A percentile compares a stretch with the other conserved stretches of the same genome.
Evolutionary conservation across 257 asterid species (phyloP).

Genomic region (Solanum pinnatisectum): DNA sequence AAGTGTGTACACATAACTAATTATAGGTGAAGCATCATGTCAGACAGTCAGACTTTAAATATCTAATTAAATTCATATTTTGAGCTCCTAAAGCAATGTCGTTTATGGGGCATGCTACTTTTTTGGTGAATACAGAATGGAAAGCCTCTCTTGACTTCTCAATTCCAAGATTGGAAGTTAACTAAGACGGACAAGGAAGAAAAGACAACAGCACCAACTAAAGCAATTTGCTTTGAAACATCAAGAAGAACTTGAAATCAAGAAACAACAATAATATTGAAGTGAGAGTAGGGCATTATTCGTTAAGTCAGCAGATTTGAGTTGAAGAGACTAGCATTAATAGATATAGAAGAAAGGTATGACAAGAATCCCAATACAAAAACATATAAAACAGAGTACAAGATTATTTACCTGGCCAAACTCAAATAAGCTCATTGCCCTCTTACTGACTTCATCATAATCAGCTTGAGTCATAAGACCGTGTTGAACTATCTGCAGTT

Average conservation of each 20-base stretch:
- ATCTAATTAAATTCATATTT: not conserved
- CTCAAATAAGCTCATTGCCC: conserved; percentile 69
- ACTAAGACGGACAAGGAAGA: not conserved
- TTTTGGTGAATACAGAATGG: not conserved
- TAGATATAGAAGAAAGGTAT: not conserved
- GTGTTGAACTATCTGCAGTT: conserved; percentile 53
- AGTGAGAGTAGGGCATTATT: not conserved
- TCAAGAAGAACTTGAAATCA: not conserved
- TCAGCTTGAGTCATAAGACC: conserved; percentile 82
- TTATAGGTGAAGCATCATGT: not conserved
- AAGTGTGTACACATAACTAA: not conserved
- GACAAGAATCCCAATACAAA: not conserved
- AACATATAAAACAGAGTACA: not conserved
- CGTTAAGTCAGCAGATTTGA: not conserved
- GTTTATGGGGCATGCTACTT: not conserved
- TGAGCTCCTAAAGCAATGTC: not conserved
- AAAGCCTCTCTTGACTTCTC: not conserved
- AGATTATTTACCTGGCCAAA: conserved; percentile 68
- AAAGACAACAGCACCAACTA: not conserved
- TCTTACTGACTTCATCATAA: conserved; percentile 62
- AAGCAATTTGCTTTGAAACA: not conserved
- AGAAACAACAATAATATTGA: not conserved
- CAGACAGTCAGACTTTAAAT: not conserved
- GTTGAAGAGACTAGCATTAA: not conserved
- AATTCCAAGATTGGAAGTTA: not conserved